Base-by-base conservation (phyloP, 345 rosid species). In the Populus pruinosa region DNA sequence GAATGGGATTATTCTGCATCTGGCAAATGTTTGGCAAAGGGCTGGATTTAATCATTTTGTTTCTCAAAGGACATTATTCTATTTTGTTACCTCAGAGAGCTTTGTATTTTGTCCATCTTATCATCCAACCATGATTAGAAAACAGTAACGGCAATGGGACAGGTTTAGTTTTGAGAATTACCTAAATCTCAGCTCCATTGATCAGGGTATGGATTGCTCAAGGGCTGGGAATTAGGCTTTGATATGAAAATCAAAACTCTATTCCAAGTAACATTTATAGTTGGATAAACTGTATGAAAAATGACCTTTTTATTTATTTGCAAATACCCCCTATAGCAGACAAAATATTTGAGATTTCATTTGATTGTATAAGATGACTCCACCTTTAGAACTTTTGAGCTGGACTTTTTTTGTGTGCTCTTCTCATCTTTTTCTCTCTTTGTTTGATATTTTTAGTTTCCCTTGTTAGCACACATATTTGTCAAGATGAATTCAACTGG, bases 111-210 rank as follows among this genome's bases (percentile, higher is more conserved):
- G 23, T 53, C n/a, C 23, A 53, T 53, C 59, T 53, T 18, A 53
- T 53, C 59, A 53, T 53, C 59, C 9, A 53, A 20, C 59, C 10
- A 53, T 53, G 43, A 9, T 53, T 53, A 18, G 18, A 18, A 53
- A 53, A 4, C 59, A 53, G 23, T 20, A 20, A 17, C 2, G 23
- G 10, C 59, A 53, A 18, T 6, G n/a, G 59, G 59, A 20, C 25
- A 23, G 33, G 43, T 73, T 55, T 35, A 47, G 65, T 65, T 73
- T 56, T 73, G 76, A 29, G 50, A 71, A 53, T 35, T 29, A 11
- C 53, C 67, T 23, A 16, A 56, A 33, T 25, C 21, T 29, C 39
- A 12, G 44, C 29, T 11, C 20, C 23, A 53, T 53, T 53, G n/a
- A 20, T 50, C 59, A 50, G n/a, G 21, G n/a, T 50, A 50, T 6